Evolutionary conservation across 768 basidiomycete species (phyloP), one percentile per base, ranked within the genome.

Genomic region (Chalciporus chontae): DNA sequence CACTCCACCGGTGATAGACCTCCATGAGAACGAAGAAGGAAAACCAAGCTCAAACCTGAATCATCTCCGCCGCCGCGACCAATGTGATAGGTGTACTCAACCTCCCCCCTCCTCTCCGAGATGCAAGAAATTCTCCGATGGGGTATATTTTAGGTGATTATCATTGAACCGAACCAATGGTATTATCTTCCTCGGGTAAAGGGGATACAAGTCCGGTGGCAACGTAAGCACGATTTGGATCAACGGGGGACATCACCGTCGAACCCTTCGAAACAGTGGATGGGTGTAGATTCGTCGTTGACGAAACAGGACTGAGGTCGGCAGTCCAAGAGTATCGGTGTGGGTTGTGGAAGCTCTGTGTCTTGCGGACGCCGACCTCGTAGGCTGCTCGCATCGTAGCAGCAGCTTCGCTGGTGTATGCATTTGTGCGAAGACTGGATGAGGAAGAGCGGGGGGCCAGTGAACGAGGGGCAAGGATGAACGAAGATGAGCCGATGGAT

Each of bases 351-450:
- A 68, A 68, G 44, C 69, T 70, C 40, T 55, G 61, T 49, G 69
- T 69, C 42, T 69, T 70, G 56, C 67, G 67, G 10, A 65, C 55
- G 27, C 67, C 60, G 0, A 58, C 67, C 26, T 59, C 43, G 52
- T 69, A 69, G 3, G 67, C 67, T 2, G 69, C 69, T 1, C 67
- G 65, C 60, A 69, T 65, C 31, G 54, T 57, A 0, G 17, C 56
- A 0, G 67, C 50, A 4, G 67, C 64, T 19, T 57, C 55, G 17
- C 47, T 65, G 3, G 54, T 60, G 19, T 51, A 52, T 10, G 43
- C 36, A 15, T 8, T 54, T 3, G 64, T 48, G 34, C 61, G 52
- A 2, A 68, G 61, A 47, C 66, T 66, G 9, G 68, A 69, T 3
- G 62, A 63, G 2, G 66, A 64, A 17, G 64, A 64, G 8, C 64